Evolutionary conservation across 163 green algal genomes (phyloP).

Genomic region (Coccomyxa subellipsoidea): DNA sequence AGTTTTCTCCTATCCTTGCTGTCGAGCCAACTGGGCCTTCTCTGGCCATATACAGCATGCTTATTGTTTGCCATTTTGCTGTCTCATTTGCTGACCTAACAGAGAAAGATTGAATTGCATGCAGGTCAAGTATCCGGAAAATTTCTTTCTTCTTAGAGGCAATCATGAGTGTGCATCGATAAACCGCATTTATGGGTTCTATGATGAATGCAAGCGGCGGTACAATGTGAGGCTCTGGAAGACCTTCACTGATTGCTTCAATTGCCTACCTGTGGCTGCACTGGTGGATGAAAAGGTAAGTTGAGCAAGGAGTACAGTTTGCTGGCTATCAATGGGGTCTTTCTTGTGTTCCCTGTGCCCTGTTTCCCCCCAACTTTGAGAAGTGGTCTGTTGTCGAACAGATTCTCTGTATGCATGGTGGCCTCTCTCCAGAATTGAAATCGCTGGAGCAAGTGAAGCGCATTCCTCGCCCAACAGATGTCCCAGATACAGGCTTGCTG

Average conservation of each 20-base stretch:
- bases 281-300: constrained; percentile 96
- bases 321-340: background rate
- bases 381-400: constrained; percentile 32
- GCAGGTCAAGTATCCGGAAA: constrained; percentile 99
- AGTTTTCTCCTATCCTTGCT: background rate
- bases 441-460: constrained; percentile 97
- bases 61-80: too few relatives aligned
- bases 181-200: constrained; percentile 99
- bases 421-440: constrained; percentile 95
- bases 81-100: background rate
- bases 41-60: too few relatives aligned
- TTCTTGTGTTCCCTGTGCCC: too few relatives aligned
- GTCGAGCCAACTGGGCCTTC: too few relatives aligned
- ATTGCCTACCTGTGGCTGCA: constrained; percentile 95
- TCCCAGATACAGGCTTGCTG: constrained; percentile 94
- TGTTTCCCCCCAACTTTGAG: background rate
- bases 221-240: constrained; percentile 99
- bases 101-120: background rate
- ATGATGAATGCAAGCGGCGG: constrained; percentile 99
- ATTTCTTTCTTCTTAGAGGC: constrained; percentile 98
- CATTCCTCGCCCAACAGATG: constrained; percentile 92
- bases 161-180: constrained; percentile 99
- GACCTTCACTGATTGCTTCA: constrained; percentile 99
- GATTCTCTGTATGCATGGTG: constrained; percentile 99
- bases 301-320: background rate